Conservation (phyloP, 176 grass and related monocot species). For the Triticum aestivum region DNA sequence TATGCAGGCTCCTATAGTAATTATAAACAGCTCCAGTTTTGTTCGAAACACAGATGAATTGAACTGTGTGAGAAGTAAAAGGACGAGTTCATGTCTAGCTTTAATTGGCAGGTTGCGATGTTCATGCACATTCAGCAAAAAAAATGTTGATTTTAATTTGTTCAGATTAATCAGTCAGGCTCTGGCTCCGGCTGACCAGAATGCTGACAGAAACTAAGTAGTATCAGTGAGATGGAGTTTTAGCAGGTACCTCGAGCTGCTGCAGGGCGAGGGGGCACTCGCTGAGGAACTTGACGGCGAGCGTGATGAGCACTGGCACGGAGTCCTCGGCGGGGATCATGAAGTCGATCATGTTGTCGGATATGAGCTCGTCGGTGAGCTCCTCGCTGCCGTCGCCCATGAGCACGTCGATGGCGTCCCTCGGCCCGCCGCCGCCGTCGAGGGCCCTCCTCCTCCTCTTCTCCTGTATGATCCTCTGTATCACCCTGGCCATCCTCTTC, state of each 20-base stretch:
- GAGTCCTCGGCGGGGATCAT: conserved; percentile 99
- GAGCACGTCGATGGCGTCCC: conserved; percentile 75
- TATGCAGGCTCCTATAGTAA: not conserved
- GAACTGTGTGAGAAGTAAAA: not conserved
- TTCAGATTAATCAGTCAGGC: not conserved
- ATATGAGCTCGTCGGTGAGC: conserved; percentile 88
- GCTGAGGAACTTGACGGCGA: conserved; percentile 92
- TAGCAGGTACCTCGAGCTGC: conserved; percentile 59
- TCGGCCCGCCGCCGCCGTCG: not conserved
- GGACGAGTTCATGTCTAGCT: not conserved
- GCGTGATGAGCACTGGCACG: conserved; percentile 88
- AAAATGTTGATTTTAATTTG: not conserved
- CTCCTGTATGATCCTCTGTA: conserved; percentile 85
- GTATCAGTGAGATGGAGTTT: not conserved
- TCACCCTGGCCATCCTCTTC: conserved; percentile 78
- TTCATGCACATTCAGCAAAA: not conserved
- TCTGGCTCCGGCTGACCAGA: no score
- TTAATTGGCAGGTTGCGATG: not conserved
- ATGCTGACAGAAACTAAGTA: no score
- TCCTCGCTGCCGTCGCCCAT: conserved; percentile 53
- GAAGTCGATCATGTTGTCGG: conserved; percentile 97
- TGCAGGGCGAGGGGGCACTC: conserved; percentile 82
- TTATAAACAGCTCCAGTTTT: conserved; percentile 2
- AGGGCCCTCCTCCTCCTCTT: conserved; percentile 44
- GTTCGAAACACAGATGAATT: not conserved